Evolutionary conservation across 805 yeast species (phyloP).

Genomic region (Metschnikowia colocasiae): DNA sequence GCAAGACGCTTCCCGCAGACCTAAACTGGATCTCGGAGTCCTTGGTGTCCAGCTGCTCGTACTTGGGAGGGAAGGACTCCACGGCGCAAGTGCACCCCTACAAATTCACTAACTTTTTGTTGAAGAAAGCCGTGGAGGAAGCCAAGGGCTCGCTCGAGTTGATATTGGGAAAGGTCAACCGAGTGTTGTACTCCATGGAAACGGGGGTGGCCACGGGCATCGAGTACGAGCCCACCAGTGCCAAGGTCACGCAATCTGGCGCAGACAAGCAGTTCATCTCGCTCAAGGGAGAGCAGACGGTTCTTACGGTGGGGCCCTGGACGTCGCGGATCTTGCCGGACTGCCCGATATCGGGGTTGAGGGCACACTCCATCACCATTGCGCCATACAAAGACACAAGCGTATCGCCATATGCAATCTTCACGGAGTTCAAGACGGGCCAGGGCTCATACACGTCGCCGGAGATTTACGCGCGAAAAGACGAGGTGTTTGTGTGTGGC

Average conservation of each 20-base stretch:
- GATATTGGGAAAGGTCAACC: slow-evolving; percentile 77
- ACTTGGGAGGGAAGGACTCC: slow-evolving; percentile 76
- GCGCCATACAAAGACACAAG: slow-evolving; percentile 66
- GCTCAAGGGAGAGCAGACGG: slow-evolving; percentile 69
- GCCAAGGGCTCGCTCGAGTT: slow-evolving; percentile 75
- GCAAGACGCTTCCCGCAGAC: slow-evolving; percentile 49
- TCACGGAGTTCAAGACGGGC: slow-evolving; percentile 83
- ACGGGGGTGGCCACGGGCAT: slow-evolving; percentile 71
- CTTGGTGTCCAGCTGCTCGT: slow-evolving; percentile 68
- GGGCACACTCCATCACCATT: slow-evolving; percentile 93
- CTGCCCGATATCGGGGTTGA: slow-evolving; percentile 89
- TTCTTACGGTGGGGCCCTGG: slow-evolving; percentile 95
- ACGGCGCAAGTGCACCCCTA: slow-evolving; percentile 98
- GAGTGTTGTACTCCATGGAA: slow-evolving; percentile 57
- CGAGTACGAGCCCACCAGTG: slow-evolving; percentile 50
- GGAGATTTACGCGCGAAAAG: slow-evolving; percentile 90
- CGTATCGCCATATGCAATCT: slow-evolving; percentile 91
- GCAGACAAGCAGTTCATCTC: slow-evolving; percentile 36
- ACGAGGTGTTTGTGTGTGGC: slow-evolving; percentile 95
- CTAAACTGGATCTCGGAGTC: slow-evolving; percentile 73
- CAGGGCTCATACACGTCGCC: slow-evolving; percentile 74
- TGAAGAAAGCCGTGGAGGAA: slow-evolving; percentile 70
- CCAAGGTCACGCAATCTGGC: slow-evolving; percentile 24
- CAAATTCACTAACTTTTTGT: slow-evolving; percentile 80
- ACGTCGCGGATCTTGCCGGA: slow-evolving; percentile 85